Conservation (phyloP, 2,329 filamentous ascomycete genomes). For the Pseudogymnoascus sp. region DNA sequence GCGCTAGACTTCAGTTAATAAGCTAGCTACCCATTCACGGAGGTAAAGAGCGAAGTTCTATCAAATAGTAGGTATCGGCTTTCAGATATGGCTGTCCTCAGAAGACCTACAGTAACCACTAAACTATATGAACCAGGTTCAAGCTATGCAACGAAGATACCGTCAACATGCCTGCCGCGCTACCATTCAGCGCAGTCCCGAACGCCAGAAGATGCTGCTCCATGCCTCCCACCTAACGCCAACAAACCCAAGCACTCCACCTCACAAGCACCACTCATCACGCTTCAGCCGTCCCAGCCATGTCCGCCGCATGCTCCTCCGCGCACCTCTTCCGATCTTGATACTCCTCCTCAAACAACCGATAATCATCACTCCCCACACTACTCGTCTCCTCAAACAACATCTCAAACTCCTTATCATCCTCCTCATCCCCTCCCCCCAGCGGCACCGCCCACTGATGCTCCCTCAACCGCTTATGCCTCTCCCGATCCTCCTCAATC, state of each 20-base stretch:
- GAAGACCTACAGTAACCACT: background rate
- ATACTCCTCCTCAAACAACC: slow-evolving; percentile 67
- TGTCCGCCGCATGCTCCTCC: slow-evolving; percentile 24
- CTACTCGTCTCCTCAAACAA: slow-evolving; percentile 85
- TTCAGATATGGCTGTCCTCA: background rate
- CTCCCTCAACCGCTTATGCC: slow-evolving; percentile 86
- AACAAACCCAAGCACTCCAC: background rate
- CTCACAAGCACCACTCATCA: background rate
- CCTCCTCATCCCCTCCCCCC: slow-evolving; percentile 42
- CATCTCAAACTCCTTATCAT: slow-evolving; percentile 59
- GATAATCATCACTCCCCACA: slow-evolving; percentile 77
- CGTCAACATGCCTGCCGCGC: background rate
- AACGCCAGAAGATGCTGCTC: background rate
- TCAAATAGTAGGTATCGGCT: background rate
- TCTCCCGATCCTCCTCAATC: slow-evolving; percentile 92
- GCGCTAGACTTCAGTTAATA: too few species aligned
- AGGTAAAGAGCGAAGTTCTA: too few species aligned
- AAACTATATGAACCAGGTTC: background rate
- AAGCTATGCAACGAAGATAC: background rate
- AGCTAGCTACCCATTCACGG: too few species aligned
- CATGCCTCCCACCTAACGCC: background rate
- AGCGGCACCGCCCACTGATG: slow-evolving; percentile 83
- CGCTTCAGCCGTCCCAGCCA: background rate
- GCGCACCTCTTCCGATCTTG: slow-evolving; percentile 22
- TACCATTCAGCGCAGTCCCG: background rate